Evolutionary conservation across 192 early-diverging fungal genomes (phyloP).

Genomic region (Geosiphon pyriformis): DNA sequence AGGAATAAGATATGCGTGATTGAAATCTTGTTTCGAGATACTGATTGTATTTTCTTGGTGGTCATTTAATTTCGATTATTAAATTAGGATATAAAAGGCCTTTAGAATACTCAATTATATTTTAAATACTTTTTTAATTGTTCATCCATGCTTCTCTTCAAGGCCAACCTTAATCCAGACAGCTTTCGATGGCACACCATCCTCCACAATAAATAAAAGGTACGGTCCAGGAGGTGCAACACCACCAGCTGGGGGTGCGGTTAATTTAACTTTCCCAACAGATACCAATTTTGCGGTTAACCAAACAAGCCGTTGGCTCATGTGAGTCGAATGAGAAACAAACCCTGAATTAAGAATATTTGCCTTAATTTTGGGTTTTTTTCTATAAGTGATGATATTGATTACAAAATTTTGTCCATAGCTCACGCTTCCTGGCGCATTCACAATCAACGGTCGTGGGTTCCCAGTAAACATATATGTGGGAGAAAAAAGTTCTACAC

Average conservation of each 20-base stretch:
- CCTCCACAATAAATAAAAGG: neutral
- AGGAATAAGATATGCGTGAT: too few relatives aligned
- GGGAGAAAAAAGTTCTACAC: constrained; percentile 48
- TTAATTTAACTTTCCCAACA: neutral
- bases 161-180: neutral
- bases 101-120: too few relatives aligned
- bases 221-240: neutral
- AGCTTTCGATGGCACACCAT: neutral
- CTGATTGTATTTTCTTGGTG: too few relatives aligned
- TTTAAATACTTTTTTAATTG: too few relatives aligned
- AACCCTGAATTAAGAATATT: constrained; percentile 41
- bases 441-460: constrained; percentile 34
- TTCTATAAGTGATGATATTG: neutral
- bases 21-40: too few relatives aligned
- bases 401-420: constrained; percentile 21
- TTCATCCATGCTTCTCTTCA: too few relatives aligned
- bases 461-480: constrained; percentile 40
- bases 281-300: neutral
- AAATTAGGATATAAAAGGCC: too few relatives aligned
- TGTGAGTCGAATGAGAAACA: constrained; percentile 50
- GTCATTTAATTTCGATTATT: too few relatives aligned
- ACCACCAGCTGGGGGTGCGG: neutral
- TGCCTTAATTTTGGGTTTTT: constrained; percentile 30
- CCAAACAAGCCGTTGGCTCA: constrained; percentile 42
- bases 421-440: constrained; percentile 23